phyloP scores from a whole-genome alignment of 139 green algal genomes.

The Chlamydomonas sphaeroides region DNA sequence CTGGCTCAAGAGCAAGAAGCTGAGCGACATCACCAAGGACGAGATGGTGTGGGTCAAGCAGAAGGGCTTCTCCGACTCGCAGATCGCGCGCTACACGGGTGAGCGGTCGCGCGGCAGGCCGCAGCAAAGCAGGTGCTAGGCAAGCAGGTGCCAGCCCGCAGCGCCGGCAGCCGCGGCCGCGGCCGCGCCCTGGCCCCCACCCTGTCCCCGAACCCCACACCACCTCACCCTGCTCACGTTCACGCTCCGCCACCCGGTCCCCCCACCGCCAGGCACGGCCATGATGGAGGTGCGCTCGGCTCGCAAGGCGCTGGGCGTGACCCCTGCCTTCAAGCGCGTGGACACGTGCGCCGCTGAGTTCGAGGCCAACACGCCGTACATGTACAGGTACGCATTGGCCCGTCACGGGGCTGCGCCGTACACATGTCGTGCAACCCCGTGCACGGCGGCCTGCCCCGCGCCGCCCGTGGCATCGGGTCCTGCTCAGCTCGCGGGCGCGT shows the following conservation, averaged over 20 bases:
- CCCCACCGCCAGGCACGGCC: constrained; percentile 35
- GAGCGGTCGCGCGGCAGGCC: too few species aligned
- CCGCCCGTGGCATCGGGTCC: too few species aligned
- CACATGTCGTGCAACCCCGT: too few species aligned
- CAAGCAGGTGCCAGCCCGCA: too few species aligned
- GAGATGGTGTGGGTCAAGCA: constrained; percentile 89
- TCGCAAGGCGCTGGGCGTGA: constrained; percentile 79
- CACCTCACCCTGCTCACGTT: too few species aligned
- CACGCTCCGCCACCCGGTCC: too few species aligned
- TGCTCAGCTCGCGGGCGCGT: too few species aligned
- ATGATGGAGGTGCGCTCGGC: constrained; percentile 67
- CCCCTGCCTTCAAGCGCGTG: constrained; percentile 93
- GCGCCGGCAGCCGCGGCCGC: too few species aligned
- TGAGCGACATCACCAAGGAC: constrained; percentile 74
- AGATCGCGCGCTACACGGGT: constrained; percentile 78
- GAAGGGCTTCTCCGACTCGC: constrained; percentile 89
- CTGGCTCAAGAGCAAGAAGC: constrained; percentile 81
- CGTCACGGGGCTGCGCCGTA: constrained; percentile 67
- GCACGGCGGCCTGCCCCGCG: too few species aligned
- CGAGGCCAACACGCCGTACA: constrained; percentile 97
- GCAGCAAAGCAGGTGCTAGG: too few species aligned
- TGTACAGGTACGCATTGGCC: constrained; percentile 68
- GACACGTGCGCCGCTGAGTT: constrained; percentile 99
- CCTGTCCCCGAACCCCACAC: too few species aligned
- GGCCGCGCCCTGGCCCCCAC: too few species aligned